Evolutionary conservation across 495 filamentous ascomycete species (phyloP), one percentile per base, ranked within the genome.

Genomic region (Thozetella sp.): DNA sequence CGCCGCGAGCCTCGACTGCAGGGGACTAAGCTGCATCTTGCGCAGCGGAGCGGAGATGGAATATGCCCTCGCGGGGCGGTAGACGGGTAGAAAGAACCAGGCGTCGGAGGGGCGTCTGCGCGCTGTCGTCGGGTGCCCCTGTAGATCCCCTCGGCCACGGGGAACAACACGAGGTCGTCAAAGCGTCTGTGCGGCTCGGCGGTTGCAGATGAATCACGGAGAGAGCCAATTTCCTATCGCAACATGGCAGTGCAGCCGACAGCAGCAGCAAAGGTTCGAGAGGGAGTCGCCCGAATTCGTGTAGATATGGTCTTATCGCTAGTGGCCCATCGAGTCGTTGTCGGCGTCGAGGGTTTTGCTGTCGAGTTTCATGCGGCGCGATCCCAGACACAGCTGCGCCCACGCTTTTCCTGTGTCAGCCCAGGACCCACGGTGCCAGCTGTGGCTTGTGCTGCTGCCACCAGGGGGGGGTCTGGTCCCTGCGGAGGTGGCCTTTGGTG

Each of bases 1-100:
- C 67, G 88, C 88, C 70, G 81, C 84, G 63, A 93, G 75, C 63
- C 86, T 86, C 73, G 85, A 88, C 80, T 90, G 88, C 60, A 90
- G 75, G 60, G 81, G 84, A 67, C 83, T 84, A 63, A 84, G 78
- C 66, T 85, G 86, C 88, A 91, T 90, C 55, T 57, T 66, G 63
- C 11, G 11, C 4, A 48, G 12, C 20, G n/a, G n/a, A n/a, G 43
- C 43, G 43, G 4, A n/a, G 9, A 37, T 9, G 26, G 54, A 52
- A 59, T 68, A 71, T 69, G 71, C 68, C 77, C 76, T 69, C 69
- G 56, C 56, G 60, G 70, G 69, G 71, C 69, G 52, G 67, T 57
- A 55, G 60, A 61, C 40, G 26, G 20, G 3, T n/a, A 4, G 43
- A n/a, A 15, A 15, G 10, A n/a, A 48, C 43, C 43, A 48, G 43